Base-by-base conservation (phyloP, 148 eudicot genomes). In the Persicaria maculosa region DNA sequence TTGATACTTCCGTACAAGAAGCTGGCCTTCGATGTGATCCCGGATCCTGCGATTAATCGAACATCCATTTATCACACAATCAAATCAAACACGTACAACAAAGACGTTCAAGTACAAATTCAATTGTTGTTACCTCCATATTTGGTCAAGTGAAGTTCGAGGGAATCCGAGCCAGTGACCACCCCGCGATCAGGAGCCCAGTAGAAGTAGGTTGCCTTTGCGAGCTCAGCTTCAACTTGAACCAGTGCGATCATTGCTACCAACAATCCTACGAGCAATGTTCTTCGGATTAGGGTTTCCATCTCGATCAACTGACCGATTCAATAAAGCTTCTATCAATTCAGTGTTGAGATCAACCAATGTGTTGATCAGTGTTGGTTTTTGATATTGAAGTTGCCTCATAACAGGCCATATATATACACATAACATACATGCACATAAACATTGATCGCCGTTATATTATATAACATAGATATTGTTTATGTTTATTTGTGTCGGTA, bases 1-100 rank as follows among this genome's bases (percentile, higher is more conserved):
- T 76, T 76, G 46, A 79, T 52, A 58, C 74, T 73, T 61, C 84
- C 84, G 16, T 53, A 82, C 19, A 82, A 61, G 64, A 71, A 79
- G 22, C 58, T 45, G 4, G 53, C 58, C 72, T 79, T 76, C 9
- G 82, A 72, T 70, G 55, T 50, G 20, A 79, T 72, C 22, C 82
- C 81, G 5, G 82, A 75, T 59, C 84, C 84, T 74, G 75, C 57
- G 50, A 6, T 14, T 8, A n/a, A 45, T 22, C 47, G 14, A 64
- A 74, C 75, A 36, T 4, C 31, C 67, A 6, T 17, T 59, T 74
- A 67, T 16, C 17, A 6, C 65, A 53, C 16, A 52, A 4, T 3
- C 9, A 20, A 36, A 10, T 19, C 9, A 52, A 22, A 6, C 1
- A 10, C 47, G 10, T 14, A n/a, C 17, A 5, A 44, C 3, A 14